Percentiles rank a stretch among this genome's conserved stretches.
These are phyloP conservation scores for Symbiodinium natans DNA, from an alignment of 73 alveolate species.

Conservation along the genomic window DNA sequence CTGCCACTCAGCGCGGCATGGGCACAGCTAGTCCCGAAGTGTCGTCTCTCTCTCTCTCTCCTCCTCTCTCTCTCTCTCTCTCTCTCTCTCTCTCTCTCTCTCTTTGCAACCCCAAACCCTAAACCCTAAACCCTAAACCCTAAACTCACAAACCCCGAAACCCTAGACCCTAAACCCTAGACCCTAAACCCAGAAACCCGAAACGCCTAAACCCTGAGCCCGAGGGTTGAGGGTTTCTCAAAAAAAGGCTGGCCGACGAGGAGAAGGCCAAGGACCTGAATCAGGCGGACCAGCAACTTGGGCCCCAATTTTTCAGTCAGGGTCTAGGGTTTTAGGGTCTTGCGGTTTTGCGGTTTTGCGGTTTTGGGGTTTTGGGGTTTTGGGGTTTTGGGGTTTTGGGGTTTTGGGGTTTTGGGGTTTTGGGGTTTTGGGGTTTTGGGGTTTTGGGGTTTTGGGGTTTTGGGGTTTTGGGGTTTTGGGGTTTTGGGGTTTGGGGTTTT, in stretches of 20 bases:
- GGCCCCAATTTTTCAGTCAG: background rate
- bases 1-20: slow-evolving; percentile 3
- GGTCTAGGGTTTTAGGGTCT: background rate
- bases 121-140: no score
- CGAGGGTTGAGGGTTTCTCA: background rate
- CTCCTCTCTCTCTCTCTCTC: no score
- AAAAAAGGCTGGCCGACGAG: slow-evolving; percentile 13
- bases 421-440: background rate
- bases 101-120: no score
- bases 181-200: background rate
- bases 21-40: no score
- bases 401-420: background rate
- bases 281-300: slow-evolving; percentile 16
- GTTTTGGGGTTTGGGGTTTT: background rate
- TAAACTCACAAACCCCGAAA: background rate
- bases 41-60: no score
- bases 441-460: background rate
- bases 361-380: no score
- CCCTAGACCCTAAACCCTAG: no score
- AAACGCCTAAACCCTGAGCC: background rate
- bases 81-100: no score
- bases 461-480: background rate
- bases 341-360: no score
- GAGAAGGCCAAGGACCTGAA: slow-evolving; percentile 26
- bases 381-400: background rate